Evolutionary conservation across 1,284 basidiomycete species (phyloP).

Genomic region (Ceratobasidium sp.): DNA sequence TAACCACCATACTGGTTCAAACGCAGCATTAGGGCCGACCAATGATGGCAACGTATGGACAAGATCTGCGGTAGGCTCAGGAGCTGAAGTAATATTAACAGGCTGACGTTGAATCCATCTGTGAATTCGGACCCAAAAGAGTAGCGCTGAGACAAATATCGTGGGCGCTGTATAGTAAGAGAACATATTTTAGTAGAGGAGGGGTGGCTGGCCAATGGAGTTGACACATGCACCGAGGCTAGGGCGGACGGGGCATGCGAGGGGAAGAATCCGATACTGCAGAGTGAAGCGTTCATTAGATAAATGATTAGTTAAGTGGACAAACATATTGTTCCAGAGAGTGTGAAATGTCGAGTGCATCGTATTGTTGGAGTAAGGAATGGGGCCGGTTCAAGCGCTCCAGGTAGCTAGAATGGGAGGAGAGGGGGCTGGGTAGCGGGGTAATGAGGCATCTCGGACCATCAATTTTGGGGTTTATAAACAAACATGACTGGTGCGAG

Average conservation of each 20-base stretch:
- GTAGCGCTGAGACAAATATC: background rate
- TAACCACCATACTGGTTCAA: conserved; percentile 46
- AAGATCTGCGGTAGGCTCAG: conserved; percentile 21
- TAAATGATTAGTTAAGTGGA: conserved; percentile 25
- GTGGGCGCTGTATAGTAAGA: conserved; percentile 21
- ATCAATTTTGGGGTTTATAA: conserved; percentile 26
- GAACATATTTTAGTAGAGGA: conserved; percentile 21
- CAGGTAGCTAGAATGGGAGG: conserved; percentile 7
- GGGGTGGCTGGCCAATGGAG: conserved; percentile 24
- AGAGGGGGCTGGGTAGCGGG: background rate
- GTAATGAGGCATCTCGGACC: conserved; percentile 29
- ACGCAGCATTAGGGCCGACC: conserved; percentile 25
- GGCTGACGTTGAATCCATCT: conserved; percentile 15
- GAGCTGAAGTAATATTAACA: conserved; percentile 37
- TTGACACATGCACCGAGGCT: conserved; percentile 7
- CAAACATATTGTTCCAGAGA: conserved; percentile 26
- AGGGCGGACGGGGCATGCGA: conserved; percentile 13
- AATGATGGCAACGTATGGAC: conserved; percentile 33
- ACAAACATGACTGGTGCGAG: too few relatives aligned
- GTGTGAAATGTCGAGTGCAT: conserved; percentile 34
- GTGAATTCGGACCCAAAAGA: conserved; percentile 24
- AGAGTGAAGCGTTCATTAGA: conserved; percentile 29
- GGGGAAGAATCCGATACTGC: conserved; percentile 34
- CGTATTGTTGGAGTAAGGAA: conserved; percentile 20
- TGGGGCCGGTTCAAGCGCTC: conserved; percentile 20